Evolutionary conservation across 2,329 filamentous ascomycete species (phyloP).

Genomic region (Fusarium sp.): DNA sequence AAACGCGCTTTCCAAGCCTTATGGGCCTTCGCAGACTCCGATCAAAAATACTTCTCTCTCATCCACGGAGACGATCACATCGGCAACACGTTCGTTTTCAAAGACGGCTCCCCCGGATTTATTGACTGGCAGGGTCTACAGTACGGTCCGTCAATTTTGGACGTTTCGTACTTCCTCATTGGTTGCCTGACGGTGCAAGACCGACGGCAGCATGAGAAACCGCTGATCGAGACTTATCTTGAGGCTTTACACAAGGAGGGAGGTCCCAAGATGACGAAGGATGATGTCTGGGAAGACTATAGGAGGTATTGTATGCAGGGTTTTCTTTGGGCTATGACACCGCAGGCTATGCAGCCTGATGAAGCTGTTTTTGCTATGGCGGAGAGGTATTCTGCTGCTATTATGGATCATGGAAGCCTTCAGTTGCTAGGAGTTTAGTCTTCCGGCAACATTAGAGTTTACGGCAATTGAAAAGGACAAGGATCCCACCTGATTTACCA

Average conservation of each 20-base stretch:
- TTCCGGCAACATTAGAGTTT: background rate
- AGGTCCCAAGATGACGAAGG: background rate
- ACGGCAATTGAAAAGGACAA: background rate
- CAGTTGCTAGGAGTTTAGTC: background rate
- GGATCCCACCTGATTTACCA: background rate
- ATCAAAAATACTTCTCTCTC: background rate
- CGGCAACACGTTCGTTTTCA: background rate
- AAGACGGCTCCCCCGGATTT: background rate
- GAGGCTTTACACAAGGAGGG: constrained; percentile 1
- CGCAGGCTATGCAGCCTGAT: constrained; percentile 1
- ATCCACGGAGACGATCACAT: constrained; percentile 11
- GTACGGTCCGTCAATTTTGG: background rate
- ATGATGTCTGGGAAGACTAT: constrained; percentile 1
- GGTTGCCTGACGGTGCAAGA: background rate
- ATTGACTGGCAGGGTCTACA: constrained; percentile 6
- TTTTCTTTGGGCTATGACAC: constrained; percentile 6
- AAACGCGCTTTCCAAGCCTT: background rate
- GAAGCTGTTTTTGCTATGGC: constrained; percentile 1
- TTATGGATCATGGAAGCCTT: background rate
- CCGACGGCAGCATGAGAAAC: background rate
- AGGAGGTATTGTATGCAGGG: background rate
- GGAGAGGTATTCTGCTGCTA: background rate
- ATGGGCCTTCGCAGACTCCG: background rate
- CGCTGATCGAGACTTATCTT: background rate
- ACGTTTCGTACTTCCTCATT: background rate